These are phyloP conservation scores for Fusarium veterinarium DNA, from an alignment of 2,329 filamentous ascomycete genomes.

Conservation along the genomic window DNA sequence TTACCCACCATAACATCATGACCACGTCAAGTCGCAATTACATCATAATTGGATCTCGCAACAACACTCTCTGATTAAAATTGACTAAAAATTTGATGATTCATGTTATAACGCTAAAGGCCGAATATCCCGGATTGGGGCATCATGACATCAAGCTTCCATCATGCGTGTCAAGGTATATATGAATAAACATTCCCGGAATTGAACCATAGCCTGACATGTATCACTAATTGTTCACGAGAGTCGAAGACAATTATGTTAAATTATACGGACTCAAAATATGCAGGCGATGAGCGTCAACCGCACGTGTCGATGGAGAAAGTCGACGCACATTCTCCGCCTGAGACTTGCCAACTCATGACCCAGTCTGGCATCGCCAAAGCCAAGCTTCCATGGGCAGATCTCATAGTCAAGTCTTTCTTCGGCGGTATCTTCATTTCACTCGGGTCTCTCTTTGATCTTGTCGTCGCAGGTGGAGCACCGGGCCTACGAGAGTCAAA, in stretches of 20 bases:
- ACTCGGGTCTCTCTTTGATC: background rate
- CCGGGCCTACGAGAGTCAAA: background rate
- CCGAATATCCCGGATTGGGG: background rate
- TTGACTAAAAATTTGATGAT: background rate
- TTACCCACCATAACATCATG: background rate
- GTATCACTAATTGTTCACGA: no score
- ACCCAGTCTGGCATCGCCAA: background rate
- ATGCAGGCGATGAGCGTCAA: background rate
- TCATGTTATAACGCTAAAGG: background rate
- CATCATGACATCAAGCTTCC: background rate
- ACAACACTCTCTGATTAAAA: no score
- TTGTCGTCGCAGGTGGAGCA: background rate
- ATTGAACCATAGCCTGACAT: no score
- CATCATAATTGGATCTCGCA: background rate
- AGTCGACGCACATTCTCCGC: background rate
- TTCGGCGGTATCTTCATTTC: background rate
- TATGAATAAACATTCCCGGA: background rate
- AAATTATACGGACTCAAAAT: no score
- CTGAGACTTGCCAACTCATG: background rate
- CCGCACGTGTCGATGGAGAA: background rate
- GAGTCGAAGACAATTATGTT: no score
- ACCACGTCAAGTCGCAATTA: background rate
- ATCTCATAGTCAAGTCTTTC: background rate
- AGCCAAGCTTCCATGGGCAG: background rate
- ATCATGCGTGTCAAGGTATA: background rate